phyloP scores from a whole-genome alignment of 331 rosid species.

The Cydonia oblonga region DNA sequence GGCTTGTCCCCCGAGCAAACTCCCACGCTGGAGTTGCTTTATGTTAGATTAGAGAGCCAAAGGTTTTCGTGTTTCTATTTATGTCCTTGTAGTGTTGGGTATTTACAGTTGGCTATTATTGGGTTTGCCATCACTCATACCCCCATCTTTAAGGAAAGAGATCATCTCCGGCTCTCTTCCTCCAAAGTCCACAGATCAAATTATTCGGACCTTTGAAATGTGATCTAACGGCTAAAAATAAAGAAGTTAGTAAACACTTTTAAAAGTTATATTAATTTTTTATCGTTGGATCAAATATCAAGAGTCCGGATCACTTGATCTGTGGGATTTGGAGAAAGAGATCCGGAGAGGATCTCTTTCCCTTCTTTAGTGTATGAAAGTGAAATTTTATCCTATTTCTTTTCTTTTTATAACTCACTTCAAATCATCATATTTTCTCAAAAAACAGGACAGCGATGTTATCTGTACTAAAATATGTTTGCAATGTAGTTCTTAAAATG shows the following conservation, averaged over 20 bases:
- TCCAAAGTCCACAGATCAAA: too few species aligned
- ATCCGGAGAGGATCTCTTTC: too few species aligned
- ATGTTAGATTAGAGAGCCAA: too few species aligned
- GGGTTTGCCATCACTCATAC: background rate
- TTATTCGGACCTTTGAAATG: fast-evolving
- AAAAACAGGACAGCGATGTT: background rate
- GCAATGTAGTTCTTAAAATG: background rate
- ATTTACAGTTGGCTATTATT: background rate
- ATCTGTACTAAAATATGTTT: background rate
- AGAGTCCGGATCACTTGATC: too few species aligned
- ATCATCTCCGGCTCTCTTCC: too few species aligned
- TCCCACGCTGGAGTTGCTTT: too few species aligned
- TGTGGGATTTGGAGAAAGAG: too few species aligned
- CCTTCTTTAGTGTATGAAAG: background rate
- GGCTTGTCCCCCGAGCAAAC: too few species aligned
- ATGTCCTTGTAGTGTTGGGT: background rate
- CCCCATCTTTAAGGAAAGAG: too few species aligned
- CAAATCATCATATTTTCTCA: background rate
- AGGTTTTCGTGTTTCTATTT: background rate
- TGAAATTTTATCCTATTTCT: background rate
- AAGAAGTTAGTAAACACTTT: fast-evolving
- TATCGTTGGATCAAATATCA: too few species aligned
- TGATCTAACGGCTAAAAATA: too few species aligned
- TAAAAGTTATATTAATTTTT: too few species aligned
- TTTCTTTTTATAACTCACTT: background rate